These are phyloP conservation scores for Pseudocercospora macadamiae DNA, from an alignment of 2,329 filamentous ascomycete genomes.

Conservation along the genomic window DNA sequence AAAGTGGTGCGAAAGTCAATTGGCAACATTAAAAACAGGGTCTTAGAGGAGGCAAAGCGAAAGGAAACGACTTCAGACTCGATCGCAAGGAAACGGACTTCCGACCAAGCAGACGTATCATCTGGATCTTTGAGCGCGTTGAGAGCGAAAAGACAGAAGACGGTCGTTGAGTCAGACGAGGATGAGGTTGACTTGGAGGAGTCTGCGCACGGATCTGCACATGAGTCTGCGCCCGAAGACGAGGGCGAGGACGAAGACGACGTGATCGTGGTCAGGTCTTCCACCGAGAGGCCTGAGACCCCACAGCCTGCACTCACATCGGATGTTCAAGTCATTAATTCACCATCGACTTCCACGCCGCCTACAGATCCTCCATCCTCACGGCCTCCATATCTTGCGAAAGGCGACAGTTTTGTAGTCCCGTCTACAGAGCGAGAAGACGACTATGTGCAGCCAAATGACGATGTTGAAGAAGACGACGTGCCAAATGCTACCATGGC, in stretches of 20 bases:
- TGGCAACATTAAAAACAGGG: background rate
- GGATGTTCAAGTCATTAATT: slow-evolving; percentile 37
- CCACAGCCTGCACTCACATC: slow-evolving; percentile 26
- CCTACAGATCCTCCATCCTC: slow-evolving; percentile 33
- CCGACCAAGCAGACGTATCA: slow-evolving; percentile 26
- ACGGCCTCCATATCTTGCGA: slow-evolving; percentile 35
- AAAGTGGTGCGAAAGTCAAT: slow-evolving; percentile 34
- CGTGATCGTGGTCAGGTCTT: slow-evolving; percentile 15
- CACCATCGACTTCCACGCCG: slow-evolving; percentile 40
- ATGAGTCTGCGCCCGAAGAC: slow-evolving; percentile 1
- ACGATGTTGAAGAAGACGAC: slow-evolving; percentile 31
- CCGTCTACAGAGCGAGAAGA: slow-evolving; percentile 24
- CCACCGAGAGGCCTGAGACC: slow-evolving; percentile 26
- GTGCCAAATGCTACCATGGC: slow-evolving; percentile 47
- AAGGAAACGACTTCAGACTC: background rate
- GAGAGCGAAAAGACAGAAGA: slow-evolving; percentile 26
- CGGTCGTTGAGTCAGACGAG: background rate
- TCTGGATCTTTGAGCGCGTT: slow-evolving; percentile 25
- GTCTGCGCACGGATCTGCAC: too few species aligned
- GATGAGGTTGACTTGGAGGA: background rate
- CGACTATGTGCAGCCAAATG: slow-evolving; percentile 25
- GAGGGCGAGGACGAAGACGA: slow-evolving; percentile 6
- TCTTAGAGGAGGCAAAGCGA: slow-evolving; percentile 2
- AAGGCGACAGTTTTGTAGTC: slow-evolving; percentile 22
- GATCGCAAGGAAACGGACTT: slow-evolving; percentile 35